phyloP scores from a whole-genome alignment of 2,329 filamentous ascomycete genomes.

The Penicillium sp. region DNA sequence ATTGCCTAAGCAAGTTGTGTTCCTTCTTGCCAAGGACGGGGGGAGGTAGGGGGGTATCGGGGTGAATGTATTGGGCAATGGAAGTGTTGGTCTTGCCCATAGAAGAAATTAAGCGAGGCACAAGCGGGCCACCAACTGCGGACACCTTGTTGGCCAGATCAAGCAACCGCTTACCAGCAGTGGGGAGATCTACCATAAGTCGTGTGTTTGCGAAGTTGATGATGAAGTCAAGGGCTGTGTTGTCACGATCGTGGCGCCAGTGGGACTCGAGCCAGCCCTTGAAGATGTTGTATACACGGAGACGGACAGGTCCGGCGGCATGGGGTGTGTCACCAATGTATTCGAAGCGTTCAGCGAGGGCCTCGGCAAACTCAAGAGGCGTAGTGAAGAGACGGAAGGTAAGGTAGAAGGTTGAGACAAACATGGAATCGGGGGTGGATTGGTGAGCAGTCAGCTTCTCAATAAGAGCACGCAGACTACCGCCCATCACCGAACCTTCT shows the following conservation, averaged over 20 bases:
- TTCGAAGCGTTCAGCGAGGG: conserved; percentile 83
- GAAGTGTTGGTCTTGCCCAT: conserved; percentile 81
- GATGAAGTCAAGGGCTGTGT: conserved; percentile 65
- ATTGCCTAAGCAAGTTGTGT: conserved; percentile 59
- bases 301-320: conserved; percentile 68
- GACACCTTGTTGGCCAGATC: conserved; percentile 74
- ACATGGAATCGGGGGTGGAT: conserved; percentile 80
- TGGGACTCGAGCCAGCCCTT: conserved; percentile 96
- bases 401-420: conserved; percentile 89
- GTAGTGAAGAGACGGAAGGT: conserved; percentile 91
- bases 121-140: conserved; percentile 61
- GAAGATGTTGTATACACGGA: conserved; percentile 91
- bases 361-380: conserved; percentile 66
- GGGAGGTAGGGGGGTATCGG: conserved; percentile 62
- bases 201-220: conserved; percentile 68
- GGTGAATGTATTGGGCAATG: conserved; percentile 59
- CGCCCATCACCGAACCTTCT: conserved; percentile 87
- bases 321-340: conserved; percentile 72
- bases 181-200: conserved; percentile 60
- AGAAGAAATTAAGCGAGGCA: conserved; percentile 72
- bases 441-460: conserved; percentile 89
- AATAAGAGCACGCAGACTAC: conserved; percentile 80
- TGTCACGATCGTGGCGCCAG: conserved; percentile 77
- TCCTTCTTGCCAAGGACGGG: conserved; percentile 68
- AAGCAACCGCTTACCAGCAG: conserved; percentile 67